A percentile compares a stretch with the other conserved stretches of the same genome.
Conservation (phyloP, 441 rosid genomes). For the Euphorbia schlechtendalii region DNA sequence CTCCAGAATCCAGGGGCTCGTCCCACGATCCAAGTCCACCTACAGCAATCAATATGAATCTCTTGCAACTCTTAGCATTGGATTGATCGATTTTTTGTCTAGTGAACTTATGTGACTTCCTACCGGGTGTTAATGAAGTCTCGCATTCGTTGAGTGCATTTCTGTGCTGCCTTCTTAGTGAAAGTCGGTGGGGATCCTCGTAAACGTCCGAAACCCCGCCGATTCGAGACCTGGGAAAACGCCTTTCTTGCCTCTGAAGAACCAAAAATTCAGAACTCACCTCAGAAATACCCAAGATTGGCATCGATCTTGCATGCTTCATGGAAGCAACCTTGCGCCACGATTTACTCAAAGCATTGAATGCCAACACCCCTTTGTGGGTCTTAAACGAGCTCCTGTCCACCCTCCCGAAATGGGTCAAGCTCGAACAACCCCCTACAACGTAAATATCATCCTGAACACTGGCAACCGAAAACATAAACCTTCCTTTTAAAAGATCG, state of each 20-base stretch:
- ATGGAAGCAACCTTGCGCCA: slow-evolving; percentile 80
- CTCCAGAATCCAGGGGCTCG: slow-evolving; percentile 88
- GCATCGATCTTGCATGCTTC: slow-evolving; percentile 84
- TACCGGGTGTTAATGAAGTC: slow-evolving; percentile 26
- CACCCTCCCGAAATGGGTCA: slow-evolving; percentile 53
- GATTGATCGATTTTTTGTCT: slow-evolving; percentile 52
- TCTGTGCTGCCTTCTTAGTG: slow-evolving; percentile 59
- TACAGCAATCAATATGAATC: slow-evolving; percentile 65
- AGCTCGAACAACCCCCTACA: slow-evolving; percentile 84
- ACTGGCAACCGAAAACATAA: slow-evolving; percentile 76
- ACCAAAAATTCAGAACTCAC: slow-evolving; percentile 58
- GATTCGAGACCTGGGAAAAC: slow-evolving; percentile 50
- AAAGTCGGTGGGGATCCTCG: slow-evolving; percentile 90
- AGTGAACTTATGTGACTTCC: slow-evolving; percentile 44
- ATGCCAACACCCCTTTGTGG: slow-evolving; percentile 69
- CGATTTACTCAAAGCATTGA: slow-evolving; percentile 71
- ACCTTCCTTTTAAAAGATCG: slow-evolving; percentile 64
- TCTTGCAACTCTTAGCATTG: slow-evolving; percentile 36
- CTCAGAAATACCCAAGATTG: slow-evolving; percentile 68
- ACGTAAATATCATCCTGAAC: slow-evolving; percentile 67
- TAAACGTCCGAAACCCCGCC: slow-evolving; percentile 80
- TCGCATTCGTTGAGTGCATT: slow-evolving; percentile 49
- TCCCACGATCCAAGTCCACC: slow-evolving; percentile 87
- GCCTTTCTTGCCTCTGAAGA: slow-evolving; percentile 69
- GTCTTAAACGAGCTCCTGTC: slow-evolving; percentile 83